Evolutionary conservation across 148 eudicot species (phyloP).

Genomic region (Fagopyrum esculentum): DNA sequence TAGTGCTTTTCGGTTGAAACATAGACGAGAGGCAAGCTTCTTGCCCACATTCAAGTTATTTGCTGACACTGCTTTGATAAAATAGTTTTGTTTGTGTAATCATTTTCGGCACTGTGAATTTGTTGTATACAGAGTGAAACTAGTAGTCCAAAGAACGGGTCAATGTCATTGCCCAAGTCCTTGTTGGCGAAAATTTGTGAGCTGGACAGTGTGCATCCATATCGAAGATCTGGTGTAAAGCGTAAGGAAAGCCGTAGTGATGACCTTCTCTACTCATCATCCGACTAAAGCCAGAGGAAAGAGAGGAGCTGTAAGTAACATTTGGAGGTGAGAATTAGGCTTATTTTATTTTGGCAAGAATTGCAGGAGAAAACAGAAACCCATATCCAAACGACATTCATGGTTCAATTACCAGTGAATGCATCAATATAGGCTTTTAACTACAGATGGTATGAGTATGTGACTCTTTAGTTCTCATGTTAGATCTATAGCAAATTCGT

Average conservation of each 20-base stretch:
- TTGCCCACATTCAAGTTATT: not conserved
- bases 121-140: slow-evolving; percentile 4
- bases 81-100: not conserved
- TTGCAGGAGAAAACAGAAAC: slow-evolving; percentile 1
- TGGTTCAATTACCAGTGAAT: not conserved
- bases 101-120: not conserved
- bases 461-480: not conserved
- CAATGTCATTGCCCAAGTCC: slow-evolving; percentile 9
- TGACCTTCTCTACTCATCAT: not conserved
- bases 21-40: slow-evolving; percentile 30
- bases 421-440: not conserved
- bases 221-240: slow-evolving; percentile 7
- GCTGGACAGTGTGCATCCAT: slow-evolving; percentile 15
- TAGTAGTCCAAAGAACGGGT: not conserved
- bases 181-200: slow-evolving; percentile 16
- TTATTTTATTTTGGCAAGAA: not conserved
- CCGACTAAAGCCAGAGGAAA: slow-evolving; percentile 1
- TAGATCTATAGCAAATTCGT: not conserved
- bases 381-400: not conserved
- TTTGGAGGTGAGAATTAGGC: not conserved
- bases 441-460: not conserved
- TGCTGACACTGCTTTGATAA: not conserved
- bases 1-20: slow-evolving; percentile 25
- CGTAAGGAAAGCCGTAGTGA: not conserved
- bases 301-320: slow-evolving; percentile 5